Evolutionary conservation across 2,329 filamentous ascomycete species (phyloP).

Genomic region (Hypoxylon rubiginosum): DNA sequence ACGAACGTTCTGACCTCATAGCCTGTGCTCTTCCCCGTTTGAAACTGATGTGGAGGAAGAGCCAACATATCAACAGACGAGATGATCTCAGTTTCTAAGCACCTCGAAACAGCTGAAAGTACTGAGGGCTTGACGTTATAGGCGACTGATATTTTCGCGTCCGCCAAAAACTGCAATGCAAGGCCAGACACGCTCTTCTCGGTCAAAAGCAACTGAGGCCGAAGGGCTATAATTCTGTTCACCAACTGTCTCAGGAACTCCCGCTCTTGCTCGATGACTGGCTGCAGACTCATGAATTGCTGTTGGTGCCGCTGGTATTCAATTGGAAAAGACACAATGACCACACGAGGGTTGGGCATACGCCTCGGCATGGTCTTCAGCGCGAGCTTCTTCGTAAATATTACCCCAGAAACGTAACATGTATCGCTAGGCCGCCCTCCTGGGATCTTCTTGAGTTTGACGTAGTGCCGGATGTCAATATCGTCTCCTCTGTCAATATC

Average conservation of each 20-base stretch:
- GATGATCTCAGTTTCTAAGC: conserved; percentile 91
- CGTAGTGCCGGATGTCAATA: conserved; percentile 97
- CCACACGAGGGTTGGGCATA: conserved; percentile 85
- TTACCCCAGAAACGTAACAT: conserved; percentile 94
- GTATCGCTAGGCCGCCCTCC: conserved; percentile 92
- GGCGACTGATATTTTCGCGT: conserved; percentile 90
- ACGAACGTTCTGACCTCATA: conserved; percentile 98
- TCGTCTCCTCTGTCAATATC: conserved; percentile 91
- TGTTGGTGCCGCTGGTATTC: conserved; percentile 94
- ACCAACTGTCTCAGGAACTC: conserved; percentile 94
- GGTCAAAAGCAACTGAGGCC: conserved; percentile 88
- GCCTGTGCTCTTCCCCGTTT: conserved; percentile 83
- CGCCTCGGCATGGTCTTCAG: conserved; percentile 95
- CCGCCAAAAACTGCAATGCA: conserved; percentile 87
- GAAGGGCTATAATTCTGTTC: conserved; percentile 87
- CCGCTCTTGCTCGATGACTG: conserved; percentile 95
- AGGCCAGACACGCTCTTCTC: conserved; percentile 93
- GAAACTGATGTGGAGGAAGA: conserved; percentile 73
- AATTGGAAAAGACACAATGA: conserved; percentile 94
- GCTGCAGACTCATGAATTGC: conserved; percentile 98
- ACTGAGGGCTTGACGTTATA: conserved; percentile 98
- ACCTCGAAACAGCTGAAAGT: conserved; percentile 92
- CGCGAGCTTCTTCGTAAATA: conserved; percentile 97
- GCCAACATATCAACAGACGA: conserved; percentile 95
- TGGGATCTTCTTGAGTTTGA: conserved; percentile 96